Base-by-base conservation (phyloP, 106 monocot species). In the Allium sativum region DNA sequence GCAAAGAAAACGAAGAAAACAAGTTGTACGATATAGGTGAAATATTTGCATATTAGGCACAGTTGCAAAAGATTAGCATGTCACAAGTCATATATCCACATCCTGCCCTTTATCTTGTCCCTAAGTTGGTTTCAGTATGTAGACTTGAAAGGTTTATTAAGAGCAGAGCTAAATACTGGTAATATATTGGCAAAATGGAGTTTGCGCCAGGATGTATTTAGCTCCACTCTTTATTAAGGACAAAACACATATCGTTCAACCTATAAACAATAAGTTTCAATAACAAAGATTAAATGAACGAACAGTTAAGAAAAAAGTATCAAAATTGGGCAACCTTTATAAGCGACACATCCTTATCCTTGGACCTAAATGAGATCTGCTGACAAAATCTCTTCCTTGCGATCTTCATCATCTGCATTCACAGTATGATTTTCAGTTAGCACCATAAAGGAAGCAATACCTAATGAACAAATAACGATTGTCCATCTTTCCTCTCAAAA, bases 281-380 rank as follows among this genome's bases (percentile, higher is more conserved):
- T 31, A 2, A 31, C 31, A 31, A 31, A 31, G 31, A 31, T 31
- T 31, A 31, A 2, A 31, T 31, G n/a, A 31, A 31, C 31, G 5
- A 31, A 31, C 0, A 31, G 31, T 31, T 31, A 31, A 5, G 31
- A 31, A 3, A 31, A 31, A 31, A 31, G 5, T 31, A 31, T 31
- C 31, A 31, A 31, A 31, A 31, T 31, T 5, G 5, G 2, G 31
- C 1, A 31, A 86, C 86, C 82, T 76, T 86, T 58, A 78, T 76
- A 44, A 82, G 73, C 9, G 86, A 82, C 18, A 86, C 62, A 64
- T 86, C 75, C 53, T 73, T 62, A 65, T 86, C 82, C 60, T 70
- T 58, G 18, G 54, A 68, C 14, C 52, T 73, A 55, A 70, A 72
- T 3, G 78, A 78, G 19, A 86, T 65, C 73, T 86, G 82, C 64